Conservation (phyloP, 371 early-diverging fungal genomes). For the Apophysomyces variabilis region DNA sequence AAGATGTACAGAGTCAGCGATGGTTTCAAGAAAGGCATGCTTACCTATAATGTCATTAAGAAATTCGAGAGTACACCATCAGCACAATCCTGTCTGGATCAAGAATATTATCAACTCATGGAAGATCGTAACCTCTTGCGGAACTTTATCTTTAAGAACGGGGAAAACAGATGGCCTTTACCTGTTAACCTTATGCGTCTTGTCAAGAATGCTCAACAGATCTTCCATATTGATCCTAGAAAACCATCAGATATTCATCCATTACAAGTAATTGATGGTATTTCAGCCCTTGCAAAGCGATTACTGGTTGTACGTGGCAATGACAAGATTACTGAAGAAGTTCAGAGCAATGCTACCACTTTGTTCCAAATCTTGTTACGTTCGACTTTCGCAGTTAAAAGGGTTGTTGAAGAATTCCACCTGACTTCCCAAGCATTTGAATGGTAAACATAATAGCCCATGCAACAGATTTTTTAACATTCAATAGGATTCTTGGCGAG, state of each 20-base stretch:
- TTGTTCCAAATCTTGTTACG: slow-evolving; percentile 89
- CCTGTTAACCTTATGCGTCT: slow-evolving; percentile 92
- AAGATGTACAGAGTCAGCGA: slow-evolving; percentile 80
- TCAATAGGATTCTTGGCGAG: slow-evolving; percentile 79
- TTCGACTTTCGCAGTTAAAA: slow-evolving; percentile 81
- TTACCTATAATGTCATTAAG: slow-evolving; percentile 70
- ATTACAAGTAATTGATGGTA: slow-evolving; percentile 76
- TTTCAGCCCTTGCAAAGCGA: slow-evolving; percentile 73
- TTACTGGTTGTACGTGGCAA: slow-evolving; percentile 86
- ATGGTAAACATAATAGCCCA: slow-evolving; percentile 55
- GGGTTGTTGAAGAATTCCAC: slow-evolving; percentile 92
- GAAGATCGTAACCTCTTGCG: slow-evolving; percentile 81
- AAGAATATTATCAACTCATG: slow-evolving; percentile 79
- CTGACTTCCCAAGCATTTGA: slow-evolving; percentile 89
- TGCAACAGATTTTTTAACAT: not conserved
- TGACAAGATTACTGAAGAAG: slow-evolving; percentile 85
- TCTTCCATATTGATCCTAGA: slow-evolving; percentile 82
- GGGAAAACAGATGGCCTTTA: slow-evolving; percentile 84
- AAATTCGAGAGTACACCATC: slow-evolving; percentile 70
- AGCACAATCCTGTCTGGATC: slow-evolving; percentile 77
- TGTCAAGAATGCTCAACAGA: slow-evolving; percentile 90
- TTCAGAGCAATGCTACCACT: slow-evolving; percentile 91
- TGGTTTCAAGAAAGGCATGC: slow-evolving; percentile 65
- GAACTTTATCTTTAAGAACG: slow-evolving; percentile 77
- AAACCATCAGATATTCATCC: slow-evolving; percentile 90